phyloP scores from a whole-genome alignment of 2,329 filamentous ascomycete genomes.

The Neoascochyta sp. region DNA sequence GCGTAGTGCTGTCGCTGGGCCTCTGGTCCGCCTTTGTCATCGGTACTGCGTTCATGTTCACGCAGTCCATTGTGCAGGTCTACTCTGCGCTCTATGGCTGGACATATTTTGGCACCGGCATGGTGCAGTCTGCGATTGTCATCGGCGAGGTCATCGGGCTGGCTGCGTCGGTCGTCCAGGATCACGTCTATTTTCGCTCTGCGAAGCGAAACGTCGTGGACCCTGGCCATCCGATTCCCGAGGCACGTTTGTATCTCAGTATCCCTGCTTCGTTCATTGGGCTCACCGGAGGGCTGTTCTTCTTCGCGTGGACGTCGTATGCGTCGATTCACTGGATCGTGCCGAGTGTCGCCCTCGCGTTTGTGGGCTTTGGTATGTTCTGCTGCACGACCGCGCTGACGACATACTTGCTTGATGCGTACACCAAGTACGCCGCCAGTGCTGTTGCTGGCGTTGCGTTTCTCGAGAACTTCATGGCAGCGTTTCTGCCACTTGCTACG shows the following conservation, averaged over 20 bases:
- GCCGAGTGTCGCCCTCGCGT: conserved; percentile 45
- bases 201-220: conserved; percentile 37
- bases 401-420: conserved; percentile 51
- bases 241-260: conserved; percentile 46
- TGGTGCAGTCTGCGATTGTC: conserved; percentile 46
- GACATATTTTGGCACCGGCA: conserved; percentile 43
- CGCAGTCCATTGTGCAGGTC: conserved; percentile 47
- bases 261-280: conserved; percentile 46
- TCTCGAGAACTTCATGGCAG: conserved; percentile 49
- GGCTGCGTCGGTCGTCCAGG: conserved; percentile 34
- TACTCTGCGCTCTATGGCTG: conserved; percentile 42
- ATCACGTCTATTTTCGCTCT: conserved; percentile 43
- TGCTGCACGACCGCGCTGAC: conserved; percentile 46
- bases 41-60: conserved; percentile 50
- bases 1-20: conserved; percentile 48
- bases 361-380: conserved; percentile 51
- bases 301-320: conserved; percentile 50
- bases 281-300: conserved; percentile 49
- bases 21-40: conserved; percentile 49
- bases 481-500: conserved; percentile 48
- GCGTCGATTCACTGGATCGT: conserved; percentile 46
- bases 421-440: conserved; percentile 49
- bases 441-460: conserved; percentile 49
- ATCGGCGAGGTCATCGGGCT: conserved; percentile 47
- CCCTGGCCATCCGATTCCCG: conserved; percentile 42